These are phyloP conservation scores for Blastobotrys indianensis DNA, from an alignment of 1,139 yeast genomes.

Conservation along the genomic window DNA sequence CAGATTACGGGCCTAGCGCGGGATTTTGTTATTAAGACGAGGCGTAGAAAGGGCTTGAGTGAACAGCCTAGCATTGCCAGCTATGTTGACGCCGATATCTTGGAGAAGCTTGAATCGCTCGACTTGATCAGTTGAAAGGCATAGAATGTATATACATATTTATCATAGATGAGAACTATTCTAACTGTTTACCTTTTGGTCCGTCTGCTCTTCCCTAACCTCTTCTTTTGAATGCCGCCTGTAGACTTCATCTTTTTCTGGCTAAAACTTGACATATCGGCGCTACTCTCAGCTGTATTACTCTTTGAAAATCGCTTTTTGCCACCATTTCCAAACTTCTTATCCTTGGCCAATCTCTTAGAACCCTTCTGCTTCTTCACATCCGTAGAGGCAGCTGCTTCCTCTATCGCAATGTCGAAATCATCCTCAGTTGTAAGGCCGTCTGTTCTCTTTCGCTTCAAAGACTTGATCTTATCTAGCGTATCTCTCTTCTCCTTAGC, in stretches of 20 bases:
- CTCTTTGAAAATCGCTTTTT: constrained; percentile 66
- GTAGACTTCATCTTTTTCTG: constrained; percentile 47
- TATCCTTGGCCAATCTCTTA: constrained; percentile 62
- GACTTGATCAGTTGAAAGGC: constrained; percentile 28
- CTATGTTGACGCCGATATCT: constrained; percentile 60
- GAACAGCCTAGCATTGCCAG: constrained; percentile 72
- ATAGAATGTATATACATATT: neutral
- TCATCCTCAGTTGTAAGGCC: constrained; percentile 52
- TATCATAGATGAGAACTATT: neutral
- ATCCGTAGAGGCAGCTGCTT: constrained; percentile 42
- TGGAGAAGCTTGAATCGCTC: constrained; percentile 46
- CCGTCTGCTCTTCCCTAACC: constrained; percentile 78
- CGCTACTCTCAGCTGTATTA: constrained; percentile 70
- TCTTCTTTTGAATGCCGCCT: constrained; percentile 23
- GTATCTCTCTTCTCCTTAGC: constrained; percentile 92
- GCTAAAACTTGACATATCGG: constrained; percentile 62
- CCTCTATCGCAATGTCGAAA: constrained; percentile 74
- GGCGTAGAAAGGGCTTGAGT: constrained; percentile 70
- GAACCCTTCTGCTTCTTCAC: constrained; percentile 40
- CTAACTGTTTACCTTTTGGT: neutral
- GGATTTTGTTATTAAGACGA: constrained; percentile 83
- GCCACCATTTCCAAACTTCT: constrained; percentile 70
- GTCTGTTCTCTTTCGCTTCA: constrained; percentile 81
- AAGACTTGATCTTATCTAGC: constrained; percentile 78
- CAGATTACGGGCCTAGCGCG: constrained; percentile 65